Conservation (phyloP, 345 rosid genomes). For the Eucalyptus erythrocorys region DNA sequence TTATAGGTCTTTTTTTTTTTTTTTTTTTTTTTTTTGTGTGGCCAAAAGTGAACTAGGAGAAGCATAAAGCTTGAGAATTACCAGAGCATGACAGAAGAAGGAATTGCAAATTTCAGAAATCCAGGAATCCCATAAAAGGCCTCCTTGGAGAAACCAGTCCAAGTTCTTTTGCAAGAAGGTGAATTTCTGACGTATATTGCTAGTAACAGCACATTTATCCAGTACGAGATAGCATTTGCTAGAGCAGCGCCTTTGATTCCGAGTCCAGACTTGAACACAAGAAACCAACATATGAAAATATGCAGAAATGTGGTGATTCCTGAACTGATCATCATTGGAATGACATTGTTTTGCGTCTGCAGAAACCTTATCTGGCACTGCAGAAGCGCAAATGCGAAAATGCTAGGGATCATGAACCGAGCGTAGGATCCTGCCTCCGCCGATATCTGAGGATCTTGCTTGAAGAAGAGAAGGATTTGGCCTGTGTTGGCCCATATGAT, state of each 20-base stretch:
- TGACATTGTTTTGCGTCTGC: slow-evolving; percentile 32
- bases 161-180: background rate
- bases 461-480: background rate
- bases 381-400: background rate
- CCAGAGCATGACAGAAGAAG: background rate
- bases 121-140: background rate
- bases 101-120: background rate
- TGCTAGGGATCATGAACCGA: background rate
- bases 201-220: background rate
- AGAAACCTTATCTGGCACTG: slow-evolving; percentile 17
- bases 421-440: background rate
- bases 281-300: slow-evolving; percentile 23
- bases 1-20: background rate
- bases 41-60: background rate
- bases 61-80: background rate
- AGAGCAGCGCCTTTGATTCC: slow-evolving; percentile 49
- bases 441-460: background rate
- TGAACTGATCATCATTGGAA: slow-evolving; percentile 35
- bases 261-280: slow-evolving; percentile 23
- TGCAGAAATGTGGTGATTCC: slow-evolving; percentile 30
- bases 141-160: background rate
- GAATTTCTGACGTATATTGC: background rate
- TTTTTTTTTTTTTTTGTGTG: background rate
- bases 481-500: background rate
- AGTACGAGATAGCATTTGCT: slow-evolving; percentile 10